Conservation (phyloP, 352 stramenopile species). For the Elongisporangium senticosum region DNA sequence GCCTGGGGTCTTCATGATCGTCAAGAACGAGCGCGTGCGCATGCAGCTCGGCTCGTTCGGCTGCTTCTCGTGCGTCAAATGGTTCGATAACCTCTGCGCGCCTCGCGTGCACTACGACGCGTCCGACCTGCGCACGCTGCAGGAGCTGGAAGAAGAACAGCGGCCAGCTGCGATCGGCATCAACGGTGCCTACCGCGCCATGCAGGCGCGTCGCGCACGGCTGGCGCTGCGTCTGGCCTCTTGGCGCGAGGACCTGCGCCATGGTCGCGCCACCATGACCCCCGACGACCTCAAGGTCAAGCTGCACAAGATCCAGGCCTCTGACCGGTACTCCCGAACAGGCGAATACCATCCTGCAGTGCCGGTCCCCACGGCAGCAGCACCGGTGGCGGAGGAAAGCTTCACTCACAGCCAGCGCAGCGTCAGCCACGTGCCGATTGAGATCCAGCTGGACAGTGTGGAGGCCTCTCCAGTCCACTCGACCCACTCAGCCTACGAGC, state of each 20-base stretch:
- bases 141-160: constrained; percentile 38
- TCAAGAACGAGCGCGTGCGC: constrained; percentile 30
- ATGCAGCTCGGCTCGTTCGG: constrained; percentile 30
- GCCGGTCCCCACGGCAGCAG: constrained; percentile 12
- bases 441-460: constrained; percentile 38
- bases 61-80: constrained; percentile 14
- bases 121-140: constrained; percentile 44
- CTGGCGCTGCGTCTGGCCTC: constrained; percentile 46
- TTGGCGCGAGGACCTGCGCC: constrained; percentile 59
- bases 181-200: constrained; percentile 50
- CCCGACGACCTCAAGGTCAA: constrained; percentile 40
- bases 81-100: constrained; percentile 9
- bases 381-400: background rate
- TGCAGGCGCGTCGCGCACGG: constrained; percentile 38
- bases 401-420: constrained; percentile 1
- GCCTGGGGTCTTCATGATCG: constrained; percentile 35
- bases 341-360: constrained; percentile 4
- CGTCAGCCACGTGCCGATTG: constrained; percentile 23
- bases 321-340: constrained; percentile 12
- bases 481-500: constrained; percentile 22
- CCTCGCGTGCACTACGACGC: constrained; percentile 45
- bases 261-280: constrained; percentile 12
- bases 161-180: constrained; percentile 37
- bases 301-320: constrained; percentile 40
- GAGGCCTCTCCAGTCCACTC: constrained; percentile 18